Percentiles rank a stretch among this genome's conserved stretches.
Conservation (phyloP, 2,329 filamentous ascomycete species). For the Chaetothyriales sp. region DNA sequence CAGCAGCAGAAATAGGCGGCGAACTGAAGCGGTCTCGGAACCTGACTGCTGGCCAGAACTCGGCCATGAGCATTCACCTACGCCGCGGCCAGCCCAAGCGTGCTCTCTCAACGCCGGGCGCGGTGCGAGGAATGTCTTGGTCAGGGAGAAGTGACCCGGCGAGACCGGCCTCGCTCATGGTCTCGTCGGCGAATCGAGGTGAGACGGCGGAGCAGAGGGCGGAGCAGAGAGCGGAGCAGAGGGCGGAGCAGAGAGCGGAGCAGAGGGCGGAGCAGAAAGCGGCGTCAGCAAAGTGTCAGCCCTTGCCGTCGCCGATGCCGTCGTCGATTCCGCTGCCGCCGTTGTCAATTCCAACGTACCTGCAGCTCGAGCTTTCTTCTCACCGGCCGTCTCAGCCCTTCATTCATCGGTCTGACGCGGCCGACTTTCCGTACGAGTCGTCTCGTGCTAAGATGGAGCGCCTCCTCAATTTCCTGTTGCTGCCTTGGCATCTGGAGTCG, state of each 20-base stretch:
- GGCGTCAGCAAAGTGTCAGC: slow-evolving; percentile 20
- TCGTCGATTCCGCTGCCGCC: slow-evolving; percentile 46
- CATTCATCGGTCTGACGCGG: slow-evolving; percentile 44
- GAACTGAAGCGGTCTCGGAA: slow-evolving; percentile 8
- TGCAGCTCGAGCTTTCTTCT: slow-evolving; percentile 52
- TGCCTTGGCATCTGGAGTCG: slow-evolving; percentile 70
- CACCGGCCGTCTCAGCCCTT: slow-evolving; percentile 48
- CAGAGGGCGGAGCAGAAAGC: slow-evolving; percentile 8
- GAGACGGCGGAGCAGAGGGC: slow-evolving; percentile 5
- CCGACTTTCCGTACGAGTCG: slow-evolving; percentile 72
- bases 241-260: slow-evolving; percentile 8
- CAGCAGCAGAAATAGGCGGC: background rate
- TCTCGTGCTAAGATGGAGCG: slow-evolving; percentile 85
- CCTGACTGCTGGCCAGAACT: slow-evolving; percentile 15
- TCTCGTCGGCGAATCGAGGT: background rate
- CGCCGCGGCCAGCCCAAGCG: slow-evolving; percentile 2
- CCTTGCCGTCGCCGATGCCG: slow-evolving; percentile 35
- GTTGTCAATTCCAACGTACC: slow-evolving; percentile 49
- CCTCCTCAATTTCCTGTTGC: slow-evolving; percentile 70
- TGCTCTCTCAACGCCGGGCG: background rate
- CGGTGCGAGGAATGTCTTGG: background rate
- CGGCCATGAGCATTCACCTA: background rate
- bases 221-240: too few species aligned
- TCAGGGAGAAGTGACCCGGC: background rate
- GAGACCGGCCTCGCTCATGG: background rate